Base-by-base conservation (phyloP, 495 filamentous ascomycete species). In the Jackrogersella minutella region DNA sequence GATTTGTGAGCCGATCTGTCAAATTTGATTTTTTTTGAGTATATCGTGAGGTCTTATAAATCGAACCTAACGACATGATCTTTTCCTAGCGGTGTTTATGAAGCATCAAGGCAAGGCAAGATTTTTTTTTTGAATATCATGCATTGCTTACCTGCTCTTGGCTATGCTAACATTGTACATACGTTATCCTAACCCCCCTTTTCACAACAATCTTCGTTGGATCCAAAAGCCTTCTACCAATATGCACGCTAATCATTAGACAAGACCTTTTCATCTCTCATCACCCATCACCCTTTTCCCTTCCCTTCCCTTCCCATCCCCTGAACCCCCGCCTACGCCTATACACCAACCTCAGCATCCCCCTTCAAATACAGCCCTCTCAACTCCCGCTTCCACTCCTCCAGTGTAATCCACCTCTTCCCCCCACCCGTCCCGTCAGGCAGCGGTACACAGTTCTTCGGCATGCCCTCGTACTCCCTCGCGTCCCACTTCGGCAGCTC, bases 381-480 rank as follows among this genome's bases (percentile, higher is more conserved):
- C 58, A 79, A 61, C 8, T 65, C 73, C 7, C 50, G 62, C 46
- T 76, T 77, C 79, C 77, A 82, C 44, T 79, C 73, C 4, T 75
- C 73, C 7, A 79, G 41, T 31, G 75, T 33, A 6, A 82, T 69
- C 50, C 74, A 70, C 9, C 73, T 69, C 56, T 75, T 73, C 2
- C 56, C 72, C 47, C 26, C 26, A 1, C 34, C 55, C 31, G 37
- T 55, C 14, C 41, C 26, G 2, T 62, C 61, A 4, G 68, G 64
- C 17, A 73, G 56, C 5, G 64, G 68, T 11, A 71, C 41, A 13
- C 17, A 58, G 9, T 28, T 52, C 71, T 36, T 70, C 50, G 33
- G 80, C 74, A 68, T 66, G 64, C 4, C 75, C 74, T 60, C 60
- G 56, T 8, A 71, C 50, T 50, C 70, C 33, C 5, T 31, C 39